phyloP scores from a whole-genome alignment of 805 yeast species.

The Kuraishia cidri region DNA sequence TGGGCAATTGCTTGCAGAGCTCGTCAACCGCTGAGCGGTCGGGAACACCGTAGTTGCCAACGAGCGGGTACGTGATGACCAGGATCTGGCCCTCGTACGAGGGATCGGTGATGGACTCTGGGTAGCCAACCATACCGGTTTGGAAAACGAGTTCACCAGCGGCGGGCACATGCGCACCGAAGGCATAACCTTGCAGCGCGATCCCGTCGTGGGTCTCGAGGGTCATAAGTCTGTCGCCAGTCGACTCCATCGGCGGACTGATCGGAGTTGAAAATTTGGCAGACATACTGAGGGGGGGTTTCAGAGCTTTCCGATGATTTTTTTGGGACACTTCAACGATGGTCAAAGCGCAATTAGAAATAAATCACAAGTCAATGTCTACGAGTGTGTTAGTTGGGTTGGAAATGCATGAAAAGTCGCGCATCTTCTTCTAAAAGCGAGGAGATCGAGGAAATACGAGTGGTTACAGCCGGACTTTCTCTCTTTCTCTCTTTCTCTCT shows the following conservation, averaged over 20 bases:
- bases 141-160: constrained; percentile 99
- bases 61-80: constrained; percentile 93
- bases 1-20: constrained; percentile 67
- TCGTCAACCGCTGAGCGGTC: constrained; percentile 74
- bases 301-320: background rate
- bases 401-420: no score
- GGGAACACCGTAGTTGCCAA: constrained; percentile 99
- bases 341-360: background rate
- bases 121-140: constrained; percentile 99
- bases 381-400: no score
- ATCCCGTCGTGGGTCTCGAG: constrained; percentile 84
- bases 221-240: constrained; percentile 77
- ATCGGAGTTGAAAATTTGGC: constrained; percentile 66
- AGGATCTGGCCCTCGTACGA: constrained; percentile 96
- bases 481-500: no score
- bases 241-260: constrained; percentile 81
- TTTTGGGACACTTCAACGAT: background rate
- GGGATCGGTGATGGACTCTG: constrained; percentile 96
- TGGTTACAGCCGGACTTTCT: no score
- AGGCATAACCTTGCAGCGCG: constrained; percentile 88
- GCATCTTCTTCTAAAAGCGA: no score
- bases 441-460: no score
- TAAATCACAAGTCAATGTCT: background rate
- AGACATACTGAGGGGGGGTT: constrained; percentile 21
- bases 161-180: constrained; percentile 82